These are phyloP conservation scores for Schrenkiella parvula DNA, from an alignment of 345 rosid species.

Conservation along the genomic window DNA sequence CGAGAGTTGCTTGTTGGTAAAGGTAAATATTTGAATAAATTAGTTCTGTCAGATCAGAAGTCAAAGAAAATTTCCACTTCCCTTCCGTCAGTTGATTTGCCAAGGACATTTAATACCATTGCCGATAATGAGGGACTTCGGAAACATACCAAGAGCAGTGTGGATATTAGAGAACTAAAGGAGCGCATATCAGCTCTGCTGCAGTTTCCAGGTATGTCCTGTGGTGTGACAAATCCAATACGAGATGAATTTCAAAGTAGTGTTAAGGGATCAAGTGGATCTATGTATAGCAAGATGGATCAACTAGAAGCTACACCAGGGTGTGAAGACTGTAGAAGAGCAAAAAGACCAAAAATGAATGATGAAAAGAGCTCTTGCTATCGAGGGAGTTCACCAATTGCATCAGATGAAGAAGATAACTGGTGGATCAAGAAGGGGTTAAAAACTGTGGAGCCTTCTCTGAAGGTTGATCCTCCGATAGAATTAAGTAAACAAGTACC, in stretches of 20 bases:
- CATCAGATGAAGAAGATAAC: constrained; percentile 78
- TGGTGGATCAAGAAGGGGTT: constrained; percentile 93
- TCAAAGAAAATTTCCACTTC: constrained; percentile 34
- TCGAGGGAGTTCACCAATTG: constrained; percentile 62
- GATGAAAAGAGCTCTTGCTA: constrained; percentile 65
- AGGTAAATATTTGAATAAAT: constrained; percentile 23
- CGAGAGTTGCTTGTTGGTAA: constrained; percentile 43
- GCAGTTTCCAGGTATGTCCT: constrained; percentile 56
- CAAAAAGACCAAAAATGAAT: constrained; percentile 53
- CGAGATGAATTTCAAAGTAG: constrained; percentile 66
- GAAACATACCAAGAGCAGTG: constrained; percentile 42
- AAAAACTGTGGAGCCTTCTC: constrained; percentile 47
- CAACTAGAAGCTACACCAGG: constrained; percentile 60
- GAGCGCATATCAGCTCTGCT: constrained; percentile 59
- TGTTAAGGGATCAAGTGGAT: constrained; percentile 57
- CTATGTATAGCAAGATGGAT: constrained; percentile 43
- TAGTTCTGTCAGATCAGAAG: constrained; percentile 35
- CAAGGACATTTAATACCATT: constrained; percentile 38
- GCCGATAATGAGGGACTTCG: constrained; percentile 32
- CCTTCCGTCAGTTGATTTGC: constrained; percentile 38
- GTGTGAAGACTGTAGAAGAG: constrained; percentile 91
- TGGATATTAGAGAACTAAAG: constrained; percentile 56
- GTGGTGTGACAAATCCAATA: constrained; percentile 40
- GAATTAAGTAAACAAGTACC: constrained; percentile 70
- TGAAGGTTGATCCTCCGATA: constrained; percentile 61